These are phyloP conservation scores for Serendipita sp. DNA, from an alignment of 768 basidiomycete genomes.

Conservation along the genomic window DNA sequence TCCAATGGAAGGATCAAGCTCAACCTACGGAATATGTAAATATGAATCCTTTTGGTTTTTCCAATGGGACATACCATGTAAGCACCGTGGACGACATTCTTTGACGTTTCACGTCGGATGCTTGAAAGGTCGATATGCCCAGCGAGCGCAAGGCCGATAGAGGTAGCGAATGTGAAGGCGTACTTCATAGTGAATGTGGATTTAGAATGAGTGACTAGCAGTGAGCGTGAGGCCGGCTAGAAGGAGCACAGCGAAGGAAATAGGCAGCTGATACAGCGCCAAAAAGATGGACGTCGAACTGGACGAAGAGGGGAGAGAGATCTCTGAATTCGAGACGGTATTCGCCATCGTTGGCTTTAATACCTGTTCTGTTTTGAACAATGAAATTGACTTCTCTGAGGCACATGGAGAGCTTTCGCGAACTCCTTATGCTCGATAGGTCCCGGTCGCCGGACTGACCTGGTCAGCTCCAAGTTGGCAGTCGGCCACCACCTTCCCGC, in stretches of 20 bases:
- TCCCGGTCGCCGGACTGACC: background rate
- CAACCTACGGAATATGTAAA: background rate
- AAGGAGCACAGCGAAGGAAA: background rate
- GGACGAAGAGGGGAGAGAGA: background rate
- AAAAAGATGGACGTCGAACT: background rate
- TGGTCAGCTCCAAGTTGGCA: background rate
- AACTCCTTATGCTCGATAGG: background rate
- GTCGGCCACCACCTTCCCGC: background rate
- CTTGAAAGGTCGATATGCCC: background rate
- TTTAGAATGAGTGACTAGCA: background rate
- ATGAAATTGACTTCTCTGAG: background rate
- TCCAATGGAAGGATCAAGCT: background rate
- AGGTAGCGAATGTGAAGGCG: background rate
- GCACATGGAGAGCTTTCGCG: background rate
- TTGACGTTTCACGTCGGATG: slow-evolving; percentile 1
- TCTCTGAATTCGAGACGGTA: background rate
- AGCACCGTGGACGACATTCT: slow-evolving; percentile 15
- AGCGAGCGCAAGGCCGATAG: background rate
- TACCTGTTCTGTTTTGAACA: background rate
- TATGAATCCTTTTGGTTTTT: background rate
- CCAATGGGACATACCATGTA: slow-evolving; percentile 16
- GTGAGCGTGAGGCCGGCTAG: slow-evolving; percentile 2
- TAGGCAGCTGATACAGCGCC: background rate
- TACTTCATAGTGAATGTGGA: background rate
- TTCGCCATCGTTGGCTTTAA: background rate